phyloP scores from a whole-genome alignment of 352 stramenopile genomes.

The Halophytophthora batemanensis region DNA sequence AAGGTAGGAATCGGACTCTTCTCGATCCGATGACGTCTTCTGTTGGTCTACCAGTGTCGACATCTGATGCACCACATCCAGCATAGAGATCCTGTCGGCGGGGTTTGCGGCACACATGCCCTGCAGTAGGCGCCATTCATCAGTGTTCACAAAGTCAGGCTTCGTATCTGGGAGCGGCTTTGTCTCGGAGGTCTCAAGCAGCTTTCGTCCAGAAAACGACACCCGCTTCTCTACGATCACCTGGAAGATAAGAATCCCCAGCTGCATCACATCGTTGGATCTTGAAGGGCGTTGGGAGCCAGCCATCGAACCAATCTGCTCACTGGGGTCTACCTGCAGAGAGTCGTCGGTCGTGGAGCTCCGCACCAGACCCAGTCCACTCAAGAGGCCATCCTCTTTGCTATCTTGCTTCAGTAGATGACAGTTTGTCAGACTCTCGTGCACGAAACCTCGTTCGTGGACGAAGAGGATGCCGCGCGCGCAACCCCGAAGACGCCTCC shows the following conservation, averaged over 20 bases:
- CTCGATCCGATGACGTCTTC: background rate
- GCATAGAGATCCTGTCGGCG: slow-evolving; percentile 2
- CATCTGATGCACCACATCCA: slow-evolving; percentile 9
- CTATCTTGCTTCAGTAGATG: slow-evolving; percentile 2
- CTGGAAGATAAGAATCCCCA: too few relatives aligned
- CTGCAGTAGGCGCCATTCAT: too few relatives aligned
- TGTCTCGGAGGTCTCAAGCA: background rate
- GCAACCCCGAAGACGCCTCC: background rate
- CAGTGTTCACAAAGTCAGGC: slow-evolving; percentile 8
- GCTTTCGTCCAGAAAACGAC: background rate
- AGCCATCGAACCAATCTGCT: too few relatives aligned
- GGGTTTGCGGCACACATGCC: too few relatives aligned
- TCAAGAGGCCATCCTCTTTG: slow-evolving; percentile 4
- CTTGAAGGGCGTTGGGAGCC: too few relatives aligned
- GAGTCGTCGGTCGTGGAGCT: too few relatives aligned
- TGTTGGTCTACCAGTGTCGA: slow-evolving; percentile 3
- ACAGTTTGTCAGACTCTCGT: background rate
- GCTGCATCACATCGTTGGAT: too few relatives aligned
- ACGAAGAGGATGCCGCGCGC: background rate
- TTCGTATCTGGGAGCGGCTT: slow-evolving; percentile 4
- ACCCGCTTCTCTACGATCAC: too few relatives aligned
- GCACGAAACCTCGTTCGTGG: background rate
- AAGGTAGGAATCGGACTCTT: too few relatives aligned
- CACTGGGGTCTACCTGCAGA: too few relatives aligned
- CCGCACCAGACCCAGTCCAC: background rate